phyloP scores from a whole-genome alignment of 345 rosid genomes.

The Brassica cretica region DNA sequence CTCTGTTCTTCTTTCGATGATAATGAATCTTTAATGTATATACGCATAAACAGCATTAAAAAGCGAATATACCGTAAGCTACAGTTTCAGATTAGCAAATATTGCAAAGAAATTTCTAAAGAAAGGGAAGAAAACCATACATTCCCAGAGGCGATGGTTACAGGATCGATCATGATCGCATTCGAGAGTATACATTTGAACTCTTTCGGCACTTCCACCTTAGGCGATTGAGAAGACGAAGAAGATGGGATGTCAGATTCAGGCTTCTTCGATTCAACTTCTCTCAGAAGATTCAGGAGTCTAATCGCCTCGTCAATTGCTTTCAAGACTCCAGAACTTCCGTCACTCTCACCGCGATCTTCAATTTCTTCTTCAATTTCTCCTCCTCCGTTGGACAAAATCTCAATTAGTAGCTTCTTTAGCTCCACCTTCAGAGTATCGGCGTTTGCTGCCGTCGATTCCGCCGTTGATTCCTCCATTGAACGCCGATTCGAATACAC shows the following conservation, averaged over 20 bases:
- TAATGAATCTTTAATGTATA: not conserved
- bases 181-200: constrained; percentile 26
- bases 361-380: constrained; percentile 19
- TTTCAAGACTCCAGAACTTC: constrained; percentile 34
- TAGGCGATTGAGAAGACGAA: constrained; percentile 11
- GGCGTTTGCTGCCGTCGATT: not conserved
- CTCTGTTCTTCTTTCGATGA: constrained; percentile 14
- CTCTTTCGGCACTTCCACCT: constrained; percentile 19
- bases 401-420: not conserved
- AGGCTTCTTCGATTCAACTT: constrained; percentile 28
- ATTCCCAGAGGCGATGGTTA: constrained; percentile 56
- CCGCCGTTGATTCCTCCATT: constrained; percentile 13
- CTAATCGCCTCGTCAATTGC: constrained; percentile 41
- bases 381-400: constrained; percentile 39
- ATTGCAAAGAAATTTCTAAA: not conserved
- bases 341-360: constrained; percentile 11
- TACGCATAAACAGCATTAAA: not conserved
- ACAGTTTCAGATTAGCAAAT: not conserved
- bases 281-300: constrained; percentile 34
- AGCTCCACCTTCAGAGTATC: constrained; percentile 16
- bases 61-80: not conserved
- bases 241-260: not conserved
- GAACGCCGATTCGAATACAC: not conserved
- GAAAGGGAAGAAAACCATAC: constrained; percentile 25
- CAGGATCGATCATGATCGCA: constrained; percentile 47